These are phyloP conservation scores for Rhynchospora pubera DNA, from an alignment of 176 grass and related monocot genomes.

Conservation along the genomic window DNA sequence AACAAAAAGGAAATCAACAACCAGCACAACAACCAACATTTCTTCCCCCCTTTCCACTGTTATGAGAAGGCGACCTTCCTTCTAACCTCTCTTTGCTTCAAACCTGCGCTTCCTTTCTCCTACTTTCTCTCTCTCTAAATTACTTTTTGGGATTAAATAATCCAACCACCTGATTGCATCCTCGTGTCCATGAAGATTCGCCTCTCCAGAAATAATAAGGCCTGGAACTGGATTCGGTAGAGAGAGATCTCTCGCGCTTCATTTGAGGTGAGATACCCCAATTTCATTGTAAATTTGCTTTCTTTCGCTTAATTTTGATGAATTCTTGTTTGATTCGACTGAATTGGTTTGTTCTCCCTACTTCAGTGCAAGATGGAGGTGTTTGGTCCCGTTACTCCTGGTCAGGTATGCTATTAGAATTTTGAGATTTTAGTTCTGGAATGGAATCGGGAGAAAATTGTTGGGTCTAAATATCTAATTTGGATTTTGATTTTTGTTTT, in stretches of 20 bases:
- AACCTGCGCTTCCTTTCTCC: constrained; percentile 8
- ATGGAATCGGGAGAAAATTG: too few species aligned
- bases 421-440: neutral
- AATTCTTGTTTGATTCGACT: neutral
- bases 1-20: constrained; percentile 6
- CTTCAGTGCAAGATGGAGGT: constrained; percentile 46
- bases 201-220: neutral
- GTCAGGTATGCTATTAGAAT: constrained; percentile 36
- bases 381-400: constrained; percentile 59
- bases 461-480: too few species aligned
- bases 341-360: neutral
- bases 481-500: neutral
- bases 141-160: constrained; percentile 13
- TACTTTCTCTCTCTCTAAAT: neutral
- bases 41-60: neutral
- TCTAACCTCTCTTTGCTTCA: constrained; percentile 26
- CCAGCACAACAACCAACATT: too few species aligned
- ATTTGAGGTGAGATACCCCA: neutral
- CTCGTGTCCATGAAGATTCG: constrained; percentile 19
- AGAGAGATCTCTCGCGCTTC: neutral
- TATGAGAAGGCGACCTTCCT: constrained; percentile 7
- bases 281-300: neutral
- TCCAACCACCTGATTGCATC: constrained; percentile 9
- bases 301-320: constrained; percentile 5
- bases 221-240: neutral